These are phyloP conservation scores for Rubus parviflorus DNA, from an alignment of 306 rosid genomes.

Conservation along the genomic window DNA sequence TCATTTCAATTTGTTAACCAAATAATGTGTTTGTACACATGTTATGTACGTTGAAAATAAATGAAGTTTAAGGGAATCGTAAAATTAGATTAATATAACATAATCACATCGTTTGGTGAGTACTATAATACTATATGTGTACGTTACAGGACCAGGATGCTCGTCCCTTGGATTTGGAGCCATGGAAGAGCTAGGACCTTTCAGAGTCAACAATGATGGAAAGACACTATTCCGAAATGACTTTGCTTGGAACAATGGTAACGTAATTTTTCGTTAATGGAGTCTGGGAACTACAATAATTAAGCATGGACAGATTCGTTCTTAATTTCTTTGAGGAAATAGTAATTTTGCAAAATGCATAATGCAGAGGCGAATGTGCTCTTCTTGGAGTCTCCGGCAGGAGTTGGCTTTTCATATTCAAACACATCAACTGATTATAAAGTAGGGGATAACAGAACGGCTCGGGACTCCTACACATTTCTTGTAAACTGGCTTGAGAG, in stretches of 20 bases:
- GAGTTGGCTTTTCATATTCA: slow-evolving; percentile 69
- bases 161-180: slow-evolving; percentile 66
- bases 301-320: not conserved
- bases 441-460: slow-evolving; percentile 55
- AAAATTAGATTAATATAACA: too few species aligned
- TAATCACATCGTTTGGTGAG: too few species aligned
- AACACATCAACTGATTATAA: slow-evolving; percentile 36
- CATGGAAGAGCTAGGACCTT: slow-evolving; percentile 67
- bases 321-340: too few species aligned
- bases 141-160: slow-evolving; percentile 63
- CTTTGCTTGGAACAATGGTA: slow-evolving; percentile 53
- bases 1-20: too few species aligned
- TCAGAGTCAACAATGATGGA: slow-evolving; percentile 52
- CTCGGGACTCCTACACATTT: slow-evolving; percentile 50
- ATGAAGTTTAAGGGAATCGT: too few species aligned
- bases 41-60: too few species aligned
- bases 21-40: too few species aligned
- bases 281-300: not conserved
- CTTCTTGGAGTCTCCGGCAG: slow-evolving; percentile 63
- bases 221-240: slow-evolving; percentile 42
- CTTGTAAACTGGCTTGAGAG: slow-evolving; percentile 59
- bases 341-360: not conserved
- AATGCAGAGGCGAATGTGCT: slow-evolving; percentile 58
- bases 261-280: not conserved
- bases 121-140: too few species aligned